Conservation (phyloP, 2,329 filamentous ascomycete species). For the Magnaporthiopsis poae region DNA sequence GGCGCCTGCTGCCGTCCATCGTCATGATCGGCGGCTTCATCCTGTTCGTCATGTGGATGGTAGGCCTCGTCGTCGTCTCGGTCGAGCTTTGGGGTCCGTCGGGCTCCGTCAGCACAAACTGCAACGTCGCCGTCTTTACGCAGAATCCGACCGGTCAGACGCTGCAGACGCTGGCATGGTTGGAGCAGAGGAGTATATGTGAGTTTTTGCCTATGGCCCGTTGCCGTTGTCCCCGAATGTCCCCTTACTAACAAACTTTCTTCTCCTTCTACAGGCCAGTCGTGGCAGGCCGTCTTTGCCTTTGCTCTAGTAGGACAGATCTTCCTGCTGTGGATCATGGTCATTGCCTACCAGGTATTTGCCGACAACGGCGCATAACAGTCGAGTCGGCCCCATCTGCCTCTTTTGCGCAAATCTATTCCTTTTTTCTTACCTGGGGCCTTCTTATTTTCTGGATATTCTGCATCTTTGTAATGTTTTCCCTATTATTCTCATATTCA, state of each 20-base stretch:
- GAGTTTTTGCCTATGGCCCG: constrained; percentile 22
- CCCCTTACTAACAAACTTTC: neutral
- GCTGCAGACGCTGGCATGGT: constrained; percentile 49
- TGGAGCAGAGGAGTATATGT: constrained; percentile 56
- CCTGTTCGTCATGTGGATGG: constrained; percentile 58
- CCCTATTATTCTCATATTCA: neutral
- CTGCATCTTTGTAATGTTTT: neutral
- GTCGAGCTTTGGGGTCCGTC: constrained; percentile 54
- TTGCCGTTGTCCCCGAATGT: no score
- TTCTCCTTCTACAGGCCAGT: constrained; percentile 34
- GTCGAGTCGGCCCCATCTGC: neutral
- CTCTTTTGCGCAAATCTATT: neutral
- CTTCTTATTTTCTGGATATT: neutral
- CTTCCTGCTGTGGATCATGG: constrained; percentile 58
- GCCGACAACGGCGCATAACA: constrained; percentile 18
- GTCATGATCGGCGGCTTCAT: constrained; percentile 57
- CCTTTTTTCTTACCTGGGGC: neutral
- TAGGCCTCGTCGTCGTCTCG: constrained; percentile 51
- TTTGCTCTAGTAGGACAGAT: constrained; percentile 50
- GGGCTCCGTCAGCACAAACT: constrained; percentile 50
- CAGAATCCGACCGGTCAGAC: constrained; percentile 40
- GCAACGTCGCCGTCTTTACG: constrained; percentile 47
- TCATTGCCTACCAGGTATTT: constrained; percentile 59
- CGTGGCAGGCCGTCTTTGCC: constrained; percentile 56
- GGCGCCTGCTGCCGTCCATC: constrained; percentile 50